A percentile compares a stretch with the other conserved stretches of the same genome.
Conservation (phyloP, 768 basidiomycete genomes). For the Mycena polygramma region DNA sequence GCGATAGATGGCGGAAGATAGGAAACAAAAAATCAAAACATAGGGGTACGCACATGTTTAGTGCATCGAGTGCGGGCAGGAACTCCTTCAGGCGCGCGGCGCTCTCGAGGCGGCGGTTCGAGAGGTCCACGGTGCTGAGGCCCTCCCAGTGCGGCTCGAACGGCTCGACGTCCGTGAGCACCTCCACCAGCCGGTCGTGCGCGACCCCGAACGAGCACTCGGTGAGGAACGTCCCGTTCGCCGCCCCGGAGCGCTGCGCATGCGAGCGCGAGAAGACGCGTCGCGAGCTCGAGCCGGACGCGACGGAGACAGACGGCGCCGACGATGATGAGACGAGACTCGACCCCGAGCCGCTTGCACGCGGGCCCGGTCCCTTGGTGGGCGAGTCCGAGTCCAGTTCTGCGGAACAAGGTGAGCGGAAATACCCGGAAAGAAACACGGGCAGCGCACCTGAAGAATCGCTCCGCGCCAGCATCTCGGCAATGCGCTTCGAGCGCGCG, state of each 20-base stretch:
- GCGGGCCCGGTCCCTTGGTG: conserved; percentile 23
- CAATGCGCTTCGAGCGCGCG: conserved; percentile 83
- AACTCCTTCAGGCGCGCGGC: conserved; percentile 91
- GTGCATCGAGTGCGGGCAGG: conserved; percentile 80
- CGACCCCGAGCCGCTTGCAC: conserved; percentile 25
- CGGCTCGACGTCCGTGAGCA: conserved; percentile 95
- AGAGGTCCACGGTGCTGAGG: conserved; percentile 80
- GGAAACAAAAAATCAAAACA: neutral
- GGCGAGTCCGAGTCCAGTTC: conserved; percentile 35
- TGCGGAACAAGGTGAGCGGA: conserved; percentile 22
- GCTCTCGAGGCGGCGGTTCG: conserved; percentile 80
- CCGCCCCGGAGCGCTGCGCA: conserved; percentile 51
- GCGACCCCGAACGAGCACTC: conserved; percentile 97
- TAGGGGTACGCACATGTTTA: conserved; percentile 75
- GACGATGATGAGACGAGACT: conserved; percentile 34
- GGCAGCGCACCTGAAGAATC: conserved; percentile 51
- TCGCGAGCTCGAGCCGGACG: conserved; percentile 52
- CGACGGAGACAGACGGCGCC: conserved; percentile 38
- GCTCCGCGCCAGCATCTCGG: conserved; percentile 82
- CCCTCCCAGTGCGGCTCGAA: conserved; percentile 96
- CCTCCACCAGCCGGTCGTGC: conserved; percentile 91
- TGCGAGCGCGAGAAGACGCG: conserved; percentile 62
- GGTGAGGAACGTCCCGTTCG: conserved; percentile 78
- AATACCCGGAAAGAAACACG: conserved; percentile 15
- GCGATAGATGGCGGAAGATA: neutral